These are phyloP conservation scores for Leptographium lundbergii DNA, from an alignment of 2,329 filamentous ascomycete species.

Conservation along the genomic window DNA sequence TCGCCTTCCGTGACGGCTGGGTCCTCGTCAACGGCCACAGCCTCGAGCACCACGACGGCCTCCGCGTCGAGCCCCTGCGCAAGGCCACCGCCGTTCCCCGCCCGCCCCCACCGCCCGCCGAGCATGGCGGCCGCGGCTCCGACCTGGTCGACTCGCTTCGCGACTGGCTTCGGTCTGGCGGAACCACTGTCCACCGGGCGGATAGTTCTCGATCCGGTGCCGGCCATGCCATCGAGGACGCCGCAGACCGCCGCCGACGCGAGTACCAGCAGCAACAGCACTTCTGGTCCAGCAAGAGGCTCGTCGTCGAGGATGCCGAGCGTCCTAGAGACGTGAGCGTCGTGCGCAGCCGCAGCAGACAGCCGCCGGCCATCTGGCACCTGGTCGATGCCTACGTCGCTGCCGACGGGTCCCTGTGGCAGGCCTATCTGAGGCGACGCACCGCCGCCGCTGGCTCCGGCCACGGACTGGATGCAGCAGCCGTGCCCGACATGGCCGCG, in stretches of 20 bases:
- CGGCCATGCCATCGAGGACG: background rate
- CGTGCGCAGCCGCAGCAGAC: constrained; percentile 13
- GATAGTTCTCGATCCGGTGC: background rate
- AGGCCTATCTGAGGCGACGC: constrained; percentile 29
- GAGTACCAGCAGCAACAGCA: constrained; percentile 2
- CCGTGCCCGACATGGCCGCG: constrained; percentile 10
- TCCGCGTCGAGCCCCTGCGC: background rate
- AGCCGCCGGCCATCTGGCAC: constrained; percentile 22
- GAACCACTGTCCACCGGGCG: background rate
- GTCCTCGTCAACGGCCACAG: constrained; percentile 34
- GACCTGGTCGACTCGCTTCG: background rate
- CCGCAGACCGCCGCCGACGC: background rate
- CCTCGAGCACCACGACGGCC: constrained; percentile 27
- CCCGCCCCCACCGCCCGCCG: background rate
- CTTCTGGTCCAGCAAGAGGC: constrained; percentile 15
- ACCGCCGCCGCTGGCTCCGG: background rate
- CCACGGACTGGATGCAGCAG: constrained; percentile 1
- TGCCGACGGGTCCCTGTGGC: constrained; percentile 28
- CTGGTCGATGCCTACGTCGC: constrained; percentile 26
- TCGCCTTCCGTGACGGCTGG: constrained; percentile 32
- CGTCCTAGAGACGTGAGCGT: constrained; percentile 17
- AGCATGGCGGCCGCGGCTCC: background rate
- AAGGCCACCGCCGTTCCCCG: constrained; percentile 15
- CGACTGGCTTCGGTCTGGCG: background rate
- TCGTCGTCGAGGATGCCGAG: constrained; percentile 20